phyloP scores from a whole-genome alignment of 2,329 filamentous ascomycete genomes.

The Colletotrichum chrysophilum region DNA sequence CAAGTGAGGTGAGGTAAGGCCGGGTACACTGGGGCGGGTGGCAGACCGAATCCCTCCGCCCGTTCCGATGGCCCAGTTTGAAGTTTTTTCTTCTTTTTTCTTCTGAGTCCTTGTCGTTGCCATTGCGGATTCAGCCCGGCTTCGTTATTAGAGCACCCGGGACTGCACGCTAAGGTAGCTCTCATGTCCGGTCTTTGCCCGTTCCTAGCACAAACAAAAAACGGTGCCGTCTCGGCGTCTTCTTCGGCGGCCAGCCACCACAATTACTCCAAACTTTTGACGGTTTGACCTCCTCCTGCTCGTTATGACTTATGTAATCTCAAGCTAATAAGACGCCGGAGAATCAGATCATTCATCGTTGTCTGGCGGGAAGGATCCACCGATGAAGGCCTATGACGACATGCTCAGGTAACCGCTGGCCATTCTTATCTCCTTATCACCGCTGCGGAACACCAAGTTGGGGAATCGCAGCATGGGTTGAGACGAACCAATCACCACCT shows the following conservation, averaged over 20 bases:
- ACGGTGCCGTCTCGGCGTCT: not conserved
- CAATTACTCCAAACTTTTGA: not conserved
- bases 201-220: not conserved
- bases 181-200: not conserved
- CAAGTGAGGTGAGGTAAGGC: not conserved
- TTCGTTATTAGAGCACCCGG: not conserved
- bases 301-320: not conserved
- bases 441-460: not conserved
- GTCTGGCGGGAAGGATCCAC: not conserved
- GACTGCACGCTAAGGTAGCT: not conserved
- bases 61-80: not conserved
- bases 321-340: not conserved
- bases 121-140: not conserved
- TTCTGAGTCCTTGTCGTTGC: not conserved
- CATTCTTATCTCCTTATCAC: not conserved
- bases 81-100: not conserved
- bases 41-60: conserved; percentile 2
- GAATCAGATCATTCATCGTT: not conserved
- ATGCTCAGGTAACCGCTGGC: not conserved
- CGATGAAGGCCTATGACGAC: not conserved
- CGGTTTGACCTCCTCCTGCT: not conserved
- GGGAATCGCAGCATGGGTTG: not conserved
- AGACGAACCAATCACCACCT: conserved; percentile 1
- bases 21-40: not conserved
- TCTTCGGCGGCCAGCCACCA: not conserved